Evolutionary conservation across 441 rosid genomes (phyloP).

Genomic region (Gossypium laxum): DNA sequence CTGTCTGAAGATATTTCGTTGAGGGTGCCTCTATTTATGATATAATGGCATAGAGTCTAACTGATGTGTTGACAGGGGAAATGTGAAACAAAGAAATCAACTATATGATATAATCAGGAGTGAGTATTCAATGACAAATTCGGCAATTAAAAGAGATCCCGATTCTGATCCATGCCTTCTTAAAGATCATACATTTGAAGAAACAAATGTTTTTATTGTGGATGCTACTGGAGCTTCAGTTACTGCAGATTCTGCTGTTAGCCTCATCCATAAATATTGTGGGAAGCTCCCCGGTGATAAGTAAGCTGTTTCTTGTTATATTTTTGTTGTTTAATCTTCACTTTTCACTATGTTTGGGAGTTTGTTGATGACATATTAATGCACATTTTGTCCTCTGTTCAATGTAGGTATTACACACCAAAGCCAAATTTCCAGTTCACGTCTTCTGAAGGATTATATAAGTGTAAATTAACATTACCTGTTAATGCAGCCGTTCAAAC

Average conservation of each 20-base stretch:
- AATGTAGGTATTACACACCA: conserved; percentile 37
- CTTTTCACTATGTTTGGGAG: not conserved
- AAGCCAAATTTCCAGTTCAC: conserved; percentile 41
- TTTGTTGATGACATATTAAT: not conserved
- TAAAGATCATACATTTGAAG: conserved; percentile 27
- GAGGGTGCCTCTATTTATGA: not conserved
- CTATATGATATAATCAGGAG: conserved; percentile 55
- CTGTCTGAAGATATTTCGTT: not conserved
- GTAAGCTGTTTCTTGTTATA: conserved; percentile 26
- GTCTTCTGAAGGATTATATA: conserved; percentile 25
- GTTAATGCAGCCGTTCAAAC: conserved; percentile 43
- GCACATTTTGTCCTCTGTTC: not conserved
- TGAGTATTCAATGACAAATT: conserved; percentile 44
- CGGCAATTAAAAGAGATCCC: conserved; percentile 46
- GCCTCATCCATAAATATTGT: conserved; percentile 43
- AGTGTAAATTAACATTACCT: conserved; percentile 45
- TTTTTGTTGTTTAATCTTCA: not conserved
- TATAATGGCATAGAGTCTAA: conserved; percentile 1
- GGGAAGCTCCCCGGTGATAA: conserved; percentile 52
- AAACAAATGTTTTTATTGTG: conserved; percentile 29
- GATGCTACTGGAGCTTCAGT: conserved; percentile 49
- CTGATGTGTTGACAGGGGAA: conserved; percentile 44
- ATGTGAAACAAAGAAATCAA: conserved; percentile 50
- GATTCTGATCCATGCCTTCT: conserved; percentile 32
- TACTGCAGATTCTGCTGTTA: conserved; percentile 45